Evolutionary conservation across 306 rosid species (phyloP).

Genomic region (Pueraria montana): DNA sequence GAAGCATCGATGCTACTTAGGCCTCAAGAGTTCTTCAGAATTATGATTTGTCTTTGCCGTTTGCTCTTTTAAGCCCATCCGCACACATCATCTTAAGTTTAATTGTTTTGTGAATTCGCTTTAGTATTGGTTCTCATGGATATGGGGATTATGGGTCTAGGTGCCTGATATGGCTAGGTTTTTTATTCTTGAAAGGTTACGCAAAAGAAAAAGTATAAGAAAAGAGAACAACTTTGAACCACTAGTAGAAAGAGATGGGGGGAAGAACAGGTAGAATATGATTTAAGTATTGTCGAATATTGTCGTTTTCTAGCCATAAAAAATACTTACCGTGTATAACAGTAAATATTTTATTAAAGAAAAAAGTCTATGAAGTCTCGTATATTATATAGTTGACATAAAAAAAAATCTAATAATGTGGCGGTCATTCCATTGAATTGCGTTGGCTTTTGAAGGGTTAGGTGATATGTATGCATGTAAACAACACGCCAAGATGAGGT

Average conservation of each 20-base stretch:
- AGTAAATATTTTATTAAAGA: not conserved
- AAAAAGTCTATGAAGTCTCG: not conserved
- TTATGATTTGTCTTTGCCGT: not conserved
- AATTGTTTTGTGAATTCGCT: conserved; percentile 20
- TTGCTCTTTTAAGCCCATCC: conserved; percentile 49
- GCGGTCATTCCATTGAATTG: conserved; percentile 2
- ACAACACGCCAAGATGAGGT: not conserved
- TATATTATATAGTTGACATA: not conserved
- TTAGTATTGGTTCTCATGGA: conserved; percentile 24
- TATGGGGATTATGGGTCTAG: conserved; percentile 30
- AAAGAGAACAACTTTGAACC: conserved; percentile 38
- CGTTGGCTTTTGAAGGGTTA: not conserved
- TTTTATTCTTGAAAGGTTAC: conserved; percentile 34
- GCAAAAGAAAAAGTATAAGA: conserved; percentile 38
- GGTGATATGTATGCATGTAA: not conserved
- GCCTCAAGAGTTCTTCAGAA: conserved; percentile 24
- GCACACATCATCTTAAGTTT: conserved; percentile 39
- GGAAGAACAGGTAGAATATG: conserved; percentile 37
- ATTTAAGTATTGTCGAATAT: conserved; percentile 25
- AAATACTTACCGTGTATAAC: conserved; percentile 3
- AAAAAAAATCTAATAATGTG: not conserved
- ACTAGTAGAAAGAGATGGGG: conserved; percentile 14
- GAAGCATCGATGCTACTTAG: conserved; percentile 48
- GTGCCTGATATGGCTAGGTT: conserved; percentile 14
- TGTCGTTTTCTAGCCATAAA: conserved; percentile 34